Conservation (phyloP, 1,284 basidiomycete genomes). For the Microbotryomycetes sp. region DNA sequence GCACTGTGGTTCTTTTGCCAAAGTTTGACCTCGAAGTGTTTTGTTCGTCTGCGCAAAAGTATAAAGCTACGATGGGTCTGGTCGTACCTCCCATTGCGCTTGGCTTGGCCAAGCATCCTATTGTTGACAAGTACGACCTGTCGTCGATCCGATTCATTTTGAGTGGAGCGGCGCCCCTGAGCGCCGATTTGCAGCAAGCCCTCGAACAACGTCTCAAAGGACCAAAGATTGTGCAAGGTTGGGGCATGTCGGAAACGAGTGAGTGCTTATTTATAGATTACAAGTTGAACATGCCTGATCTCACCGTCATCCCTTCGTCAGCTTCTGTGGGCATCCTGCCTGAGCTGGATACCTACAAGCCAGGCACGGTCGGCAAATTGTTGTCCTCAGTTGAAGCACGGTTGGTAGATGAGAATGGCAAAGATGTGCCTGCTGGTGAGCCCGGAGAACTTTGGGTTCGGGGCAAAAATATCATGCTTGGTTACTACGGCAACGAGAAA, state of each 20-base stretch:
- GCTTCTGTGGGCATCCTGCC: conserved; percentile 20
- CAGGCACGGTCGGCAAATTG: conserved; percentile 21
- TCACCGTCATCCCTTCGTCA: neutral
- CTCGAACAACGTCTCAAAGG: conserved; percentile 6
- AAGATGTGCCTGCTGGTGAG: conserved; percentile 25
- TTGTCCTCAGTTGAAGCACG: conserved; percentile 25
- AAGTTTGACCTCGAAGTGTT: conserved; percentile 27
- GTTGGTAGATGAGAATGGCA: conserved; percentile 18
- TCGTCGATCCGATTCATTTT: conserved; percentile 25
- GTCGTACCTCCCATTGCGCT: conserved; percentile 34
- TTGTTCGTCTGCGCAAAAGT: conserved; percentile 18
- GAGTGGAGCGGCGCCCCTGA: conserved; percentile 26
- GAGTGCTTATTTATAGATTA: rapidly evolving
- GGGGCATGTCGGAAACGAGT: neutral
- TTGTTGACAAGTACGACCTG: conserved; percentile 32
- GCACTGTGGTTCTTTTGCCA: conserved; percentile 21
- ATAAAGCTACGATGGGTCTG: conserved; percentile 20
- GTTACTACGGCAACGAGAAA: conserved; percentile 19
- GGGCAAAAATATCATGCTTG: conserved; percentile 2
- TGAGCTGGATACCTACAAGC: neutral
- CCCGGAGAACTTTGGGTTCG: conserved; percentile 24
- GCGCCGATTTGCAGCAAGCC: conserved; percentile 16
- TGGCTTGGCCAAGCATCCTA: conserved; percentile 31
- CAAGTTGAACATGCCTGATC: neutral
- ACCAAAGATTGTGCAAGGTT: conserved; percentile 23